A percentile compares a stretch with the other conserved stretches of the same genome.
These are phyloP conservation scores for Nepenthes mirabilis DNA, from an alignment of 148 eudicot species.

Conservation along the genomic window DNA sequence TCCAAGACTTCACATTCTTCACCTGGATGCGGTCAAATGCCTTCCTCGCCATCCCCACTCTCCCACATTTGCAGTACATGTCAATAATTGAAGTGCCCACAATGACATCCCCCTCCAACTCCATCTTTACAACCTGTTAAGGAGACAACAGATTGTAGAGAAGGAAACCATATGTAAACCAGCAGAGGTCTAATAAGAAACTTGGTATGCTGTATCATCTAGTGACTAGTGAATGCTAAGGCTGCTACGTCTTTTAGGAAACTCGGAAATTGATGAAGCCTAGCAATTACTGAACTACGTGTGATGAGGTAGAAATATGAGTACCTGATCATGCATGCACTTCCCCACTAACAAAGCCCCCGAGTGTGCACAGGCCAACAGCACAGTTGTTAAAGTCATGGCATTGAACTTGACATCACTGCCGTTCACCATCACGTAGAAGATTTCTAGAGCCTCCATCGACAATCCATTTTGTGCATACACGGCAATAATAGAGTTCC, in stretches of 20 bases:
- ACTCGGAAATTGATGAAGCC: no score
- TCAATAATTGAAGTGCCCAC: constrained; percentile 61
- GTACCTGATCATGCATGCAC: constrained; percentile 58
- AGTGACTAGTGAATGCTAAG: no score
- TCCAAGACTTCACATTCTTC: constrained; percentile 66
- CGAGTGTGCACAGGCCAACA: constrained; percentile 65
- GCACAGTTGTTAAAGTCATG: constrained; percentile 49
- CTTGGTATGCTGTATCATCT: no score
- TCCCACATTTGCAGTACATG: constrained; percentile 77
- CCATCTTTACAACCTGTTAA: constrained; percentile 42
- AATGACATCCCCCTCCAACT: constrained; percentile 41
- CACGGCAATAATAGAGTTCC: constrained; percentile 61
- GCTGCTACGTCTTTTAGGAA: not conserved
- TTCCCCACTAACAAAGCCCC: constrained; percentile 52
- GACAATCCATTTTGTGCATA: constrained; percentile 54
- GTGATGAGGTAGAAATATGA: not conserved
- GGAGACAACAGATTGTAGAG: not conserved
- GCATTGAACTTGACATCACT: constrained; percentile 29
- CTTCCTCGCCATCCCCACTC: constrained; percentile 36
- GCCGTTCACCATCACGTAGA: constrained; percentile 34
- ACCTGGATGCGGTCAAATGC: constrained; percentile 45
- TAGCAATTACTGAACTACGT: no score
- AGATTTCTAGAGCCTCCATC: constrained; percentile 33
- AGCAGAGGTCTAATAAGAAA: not conserved
- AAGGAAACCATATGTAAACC: not conserved